Evolutionary conservation across 73 alveolate genomes (phyloP), one percentile per base, ranked within the genome.

Genomic region (Paramecium sonneborni): DNA sequence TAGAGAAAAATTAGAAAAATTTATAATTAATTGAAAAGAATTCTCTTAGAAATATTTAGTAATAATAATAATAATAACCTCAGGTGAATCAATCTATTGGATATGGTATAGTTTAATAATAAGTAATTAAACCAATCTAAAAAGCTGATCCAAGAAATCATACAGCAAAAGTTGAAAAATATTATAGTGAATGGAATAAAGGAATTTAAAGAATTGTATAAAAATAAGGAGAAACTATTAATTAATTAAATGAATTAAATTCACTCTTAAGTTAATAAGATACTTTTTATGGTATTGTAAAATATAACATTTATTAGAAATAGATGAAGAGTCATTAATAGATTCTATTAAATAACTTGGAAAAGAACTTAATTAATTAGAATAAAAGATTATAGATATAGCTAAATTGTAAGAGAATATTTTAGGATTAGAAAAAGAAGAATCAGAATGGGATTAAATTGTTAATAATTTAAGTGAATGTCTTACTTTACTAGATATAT

Each of bases 371-470:
- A 32, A 62, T 62, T 30, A 3, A 26, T 62, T 62, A n/a, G 84
- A 62, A 32, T 12, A 30, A 11, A 62, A 62, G 84, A 32, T 32
- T 62, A 26, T 62, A 32, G 46, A 62, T 12, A 46, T 32, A 23
- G 84, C 24, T 23, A 30, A 62, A 26, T 30, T 62, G 46, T 62
- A 62, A 24, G 84, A 62, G 84, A 32, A 62, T 7, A 62, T 62
- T 26, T 62, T 62, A 26, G 84, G 84, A 7, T 30, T 62, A 26
- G 44, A 62, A 3, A 62, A 62, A 11, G 84, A 62, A 14, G 84
- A 62, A 62, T 62, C 84, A 11, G 84, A 26, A 62, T 62, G 84
- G 84, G 84, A 62, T 62, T 26, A 62, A n/a, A 32, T 62, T 30
- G 84, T 62, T 26, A 24, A 30, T 24, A 62, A 62, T 62, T 62